phyloP scores from a whole-genome alignment of 768 basidiomycete genomes.

The Wakefieldia striispora region DNA sequence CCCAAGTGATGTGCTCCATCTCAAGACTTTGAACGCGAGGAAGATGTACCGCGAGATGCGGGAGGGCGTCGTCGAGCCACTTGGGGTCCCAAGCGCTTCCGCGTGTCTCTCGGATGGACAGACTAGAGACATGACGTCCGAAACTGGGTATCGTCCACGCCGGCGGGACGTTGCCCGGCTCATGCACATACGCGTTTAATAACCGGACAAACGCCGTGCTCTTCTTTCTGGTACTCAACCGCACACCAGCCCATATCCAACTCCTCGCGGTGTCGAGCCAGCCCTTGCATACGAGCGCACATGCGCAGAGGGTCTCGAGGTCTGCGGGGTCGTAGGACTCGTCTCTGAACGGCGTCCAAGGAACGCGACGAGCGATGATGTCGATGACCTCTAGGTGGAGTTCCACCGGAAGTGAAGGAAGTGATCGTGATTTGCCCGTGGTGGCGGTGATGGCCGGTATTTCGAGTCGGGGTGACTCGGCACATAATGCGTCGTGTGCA shows the following conservation, averaged over 20 bases:
- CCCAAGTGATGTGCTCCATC: conserved; percentile 33
- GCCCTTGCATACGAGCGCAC: conserved; percentile 31
- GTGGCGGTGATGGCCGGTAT: conserved; percentile 1
- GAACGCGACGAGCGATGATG: conserved; percentile 17
- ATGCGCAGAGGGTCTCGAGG: conserved; percentile 20
- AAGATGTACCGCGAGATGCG: conserved; percentile 21
- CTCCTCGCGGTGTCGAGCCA: conserved; percentile 27
- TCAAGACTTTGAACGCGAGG: conserved; percentile 23
- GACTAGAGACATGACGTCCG: conserved; percentile 47
- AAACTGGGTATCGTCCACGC: conserved; percentile 47
- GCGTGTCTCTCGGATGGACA: conserved; percentile 30
- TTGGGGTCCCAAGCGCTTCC: conserved; percentile 33
- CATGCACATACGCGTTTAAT: conserved; percentile 15
- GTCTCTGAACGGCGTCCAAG: conserved; percentile 4
- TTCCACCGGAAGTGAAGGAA: conserved; percentile 28
- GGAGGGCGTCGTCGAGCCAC: conserved; percentile 32
- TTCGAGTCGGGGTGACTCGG: background rate
- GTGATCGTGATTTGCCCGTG: conserved; percentile 3
- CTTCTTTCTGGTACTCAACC: conserved; percentile 17
- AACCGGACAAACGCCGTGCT: conserved; percentile 22
- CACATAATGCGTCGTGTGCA: background rate
- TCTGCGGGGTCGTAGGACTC: conserved; percentile 16
- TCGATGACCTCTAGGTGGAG: conserved; percentile 32
- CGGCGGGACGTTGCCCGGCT: conserved; percentile 26
- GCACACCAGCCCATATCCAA: conserved; percentile 23